phyloP scores from a whole-genome alignment of 306 rosid genomes.

The Glycyrrhiza uralensis region DNA sequence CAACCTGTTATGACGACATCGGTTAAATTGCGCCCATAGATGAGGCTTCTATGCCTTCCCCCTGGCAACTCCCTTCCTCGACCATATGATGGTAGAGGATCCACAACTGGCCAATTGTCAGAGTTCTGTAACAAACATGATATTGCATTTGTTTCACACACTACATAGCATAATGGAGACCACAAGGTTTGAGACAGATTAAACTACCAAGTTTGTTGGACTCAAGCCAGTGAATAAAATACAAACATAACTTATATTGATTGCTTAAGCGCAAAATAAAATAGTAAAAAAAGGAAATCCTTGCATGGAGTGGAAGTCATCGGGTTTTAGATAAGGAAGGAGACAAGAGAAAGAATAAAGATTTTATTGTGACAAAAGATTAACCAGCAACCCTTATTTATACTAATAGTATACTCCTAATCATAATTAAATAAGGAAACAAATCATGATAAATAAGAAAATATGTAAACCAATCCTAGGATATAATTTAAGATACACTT shows the following conservation, averaged over 20 bases:
- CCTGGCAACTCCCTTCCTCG: slow-evolving; percentile 89
- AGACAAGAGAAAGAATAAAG: background rate
- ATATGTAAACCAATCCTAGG: background rate
- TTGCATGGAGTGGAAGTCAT: background rate
- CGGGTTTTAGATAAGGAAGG: background rate
- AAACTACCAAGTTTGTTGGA: background rate
- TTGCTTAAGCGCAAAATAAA: background rate
- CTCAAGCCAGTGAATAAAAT: background rate
- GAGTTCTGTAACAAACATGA: slow-evolving; percentile 46
- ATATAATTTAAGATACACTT: background rate
- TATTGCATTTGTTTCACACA: slow-evolving; percentile 16
- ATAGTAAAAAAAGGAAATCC: background rate
- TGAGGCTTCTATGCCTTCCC: slow-evolving; percentile 71
- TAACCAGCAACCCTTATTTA: too few relatives aligned
- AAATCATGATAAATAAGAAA: background rate
- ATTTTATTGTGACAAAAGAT: background rate
- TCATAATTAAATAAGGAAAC: background rate
- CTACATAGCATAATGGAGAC: slow-evolving; percentile 8
- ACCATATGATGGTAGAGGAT: slow-evolving; percentile 85
- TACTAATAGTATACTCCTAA: background rate
- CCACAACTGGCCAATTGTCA: slow-evolving; percentile 66
- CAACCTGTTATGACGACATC: slow-evolving; percentile 78
- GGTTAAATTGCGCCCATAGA: slow-evolving; percentile 64
- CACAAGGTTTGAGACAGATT: background rate
- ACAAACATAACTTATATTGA: background rate